Percentiles rank a stretch among this genome's conserved stretches.
Conservation (phyloP, 495 filamentous ascomycete genomes). For the Trichoderma virens region DNA sequence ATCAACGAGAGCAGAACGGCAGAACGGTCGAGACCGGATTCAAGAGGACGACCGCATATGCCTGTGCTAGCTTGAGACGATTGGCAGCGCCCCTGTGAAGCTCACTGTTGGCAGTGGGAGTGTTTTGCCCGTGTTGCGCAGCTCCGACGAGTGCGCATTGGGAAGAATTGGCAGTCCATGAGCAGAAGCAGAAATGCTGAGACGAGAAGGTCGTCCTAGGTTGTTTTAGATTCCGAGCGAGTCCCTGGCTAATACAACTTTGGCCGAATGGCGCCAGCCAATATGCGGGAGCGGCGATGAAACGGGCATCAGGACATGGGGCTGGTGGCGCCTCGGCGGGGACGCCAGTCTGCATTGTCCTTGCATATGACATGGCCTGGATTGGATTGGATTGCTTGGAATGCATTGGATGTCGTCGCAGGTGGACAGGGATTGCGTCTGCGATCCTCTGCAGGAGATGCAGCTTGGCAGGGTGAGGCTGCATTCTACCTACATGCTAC, state of each 20-base stretch:
- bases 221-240: constrained; percentile 13
- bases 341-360: not conserved
- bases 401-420: too few species aligned
- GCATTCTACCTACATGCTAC: too few species aligned
- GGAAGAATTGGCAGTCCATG: constrained; percentile 9
- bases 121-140: not conserved
- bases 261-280: constrained; percentile 11
- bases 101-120: not conserved
- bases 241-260: constrained; percentile 10
- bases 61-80: not conserved
- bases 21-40: not conserved
- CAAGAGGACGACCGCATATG: not conserved
- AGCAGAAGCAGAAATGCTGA: not conserved
- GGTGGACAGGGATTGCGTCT: too few species aligned
- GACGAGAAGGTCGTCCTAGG: constrained; percentile 2
- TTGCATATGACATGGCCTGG: not conserved
- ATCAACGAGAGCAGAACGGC: not conserved
- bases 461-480: too few species aligned
- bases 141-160: not conserved
- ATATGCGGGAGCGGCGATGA: not conserved
- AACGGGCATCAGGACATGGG: too few species aligned
- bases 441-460: too few species aligned
- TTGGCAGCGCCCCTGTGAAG: not conserved
- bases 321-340: constrained; percentile 12
- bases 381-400: too few species aligned